Conservation (phyloP, 352 stramenopile species). For the Hyaloperonospora arabidopsidis region DNA sequence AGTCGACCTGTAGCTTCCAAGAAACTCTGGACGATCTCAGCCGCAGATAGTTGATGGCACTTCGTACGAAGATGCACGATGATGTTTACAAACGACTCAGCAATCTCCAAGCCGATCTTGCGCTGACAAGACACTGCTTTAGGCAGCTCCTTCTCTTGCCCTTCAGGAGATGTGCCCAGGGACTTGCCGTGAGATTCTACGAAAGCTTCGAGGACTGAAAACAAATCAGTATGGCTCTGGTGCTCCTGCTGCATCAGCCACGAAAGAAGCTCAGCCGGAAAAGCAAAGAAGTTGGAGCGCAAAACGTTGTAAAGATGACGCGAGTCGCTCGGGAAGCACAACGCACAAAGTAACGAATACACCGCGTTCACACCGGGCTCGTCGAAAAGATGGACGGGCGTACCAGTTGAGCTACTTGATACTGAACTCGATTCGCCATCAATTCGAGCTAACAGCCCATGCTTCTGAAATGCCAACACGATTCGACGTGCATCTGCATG, state of each 20-base stretch:
- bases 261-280: constrained; percentile 51
- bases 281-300: constrained; percentile 49
- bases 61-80: constrained; percentile 36
- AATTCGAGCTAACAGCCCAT: constrained; percentile 26
- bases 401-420: constrained; percentile 10
- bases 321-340: constrained; percentile 60
- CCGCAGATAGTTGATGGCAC: constrained; percentile 44
- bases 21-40: constrained; percentile 57
- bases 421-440: constrained; percentile 4
- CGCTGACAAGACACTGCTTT: constrained; percentile 8
- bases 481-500: constrained; percentile 35
- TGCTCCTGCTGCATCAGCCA: constrained; percentile 59
- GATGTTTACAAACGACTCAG: constrained; percentile 32
- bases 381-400: constrained; percentile 38
- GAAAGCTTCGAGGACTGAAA: constrained; percentile 46
- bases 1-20: constrained; percentile 45
- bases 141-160: constrained; percentile 7
- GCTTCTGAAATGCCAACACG: constrained; percentile 25
- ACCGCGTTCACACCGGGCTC: constrained; percentile 55
- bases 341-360: constrained; percentile 58
- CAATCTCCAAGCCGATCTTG: constrained; percentile 24
- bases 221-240: constrained; percentile 38
- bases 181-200: constrained; percentile 29
- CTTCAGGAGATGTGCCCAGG: constrained; percentile 14
- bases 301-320: constrained; percentile 73